Evolutionary conservation across 371 early-diverging fungal species (phyloP), one percentile per base, ranked within the genome.

Genomic region (Syncephalis plumigaleata): DNA sequence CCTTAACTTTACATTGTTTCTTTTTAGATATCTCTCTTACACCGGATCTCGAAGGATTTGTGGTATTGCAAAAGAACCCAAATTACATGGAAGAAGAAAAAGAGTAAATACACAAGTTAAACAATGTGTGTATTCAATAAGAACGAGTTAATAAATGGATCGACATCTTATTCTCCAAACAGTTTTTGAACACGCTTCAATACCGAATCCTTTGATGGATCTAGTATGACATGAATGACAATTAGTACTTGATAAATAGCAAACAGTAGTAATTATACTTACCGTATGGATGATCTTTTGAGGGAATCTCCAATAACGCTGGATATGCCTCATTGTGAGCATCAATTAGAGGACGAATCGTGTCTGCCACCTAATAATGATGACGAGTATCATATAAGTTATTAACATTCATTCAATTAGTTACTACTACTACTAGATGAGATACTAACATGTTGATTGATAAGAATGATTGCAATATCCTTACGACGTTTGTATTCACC

Each of bases 201-300:
- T 43, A 97, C 92, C 45, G 94, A 91, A 67, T 97, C 97, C 70
- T 85, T 87, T 54, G 73, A 70, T 46, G 80, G 79, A 57, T 81
- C 75, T 66, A 55, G 47, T 46, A 48, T 21, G 51, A 27, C 9
- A 31, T n/a, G n/a, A n/a, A n/a, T n/a, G n/a, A n/a, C n/a, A n/a
- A n/a, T n/a, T n/a, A n/a, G n/a, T n/a, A n/a, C n/a, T n/a, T n/a
- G n/a, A n/a, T n/a, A n/a, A n/a, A n/a, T n/a, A n/a, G n/a, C n/a
- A n/a, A n/a, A n/a, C n/a, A n/a, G n/a, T n/a, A n/a, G n/a, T n/a
- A n/a, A n/a, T n/a, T n/a, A n/a, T 24, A 46, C 44, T 55, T 67
- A 73, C 74, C 77, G 62, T 96, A 98, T 27, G 97, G 98, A 60
- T 93, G 90, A 60, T 98, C 97, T 70, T 98, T 98, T 46, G 93